These are phyloP conservation scores for Chalciporus chontae DNA, from an alignment of 768 basidiomycete species.

Conservation along the genomic window DNA sequence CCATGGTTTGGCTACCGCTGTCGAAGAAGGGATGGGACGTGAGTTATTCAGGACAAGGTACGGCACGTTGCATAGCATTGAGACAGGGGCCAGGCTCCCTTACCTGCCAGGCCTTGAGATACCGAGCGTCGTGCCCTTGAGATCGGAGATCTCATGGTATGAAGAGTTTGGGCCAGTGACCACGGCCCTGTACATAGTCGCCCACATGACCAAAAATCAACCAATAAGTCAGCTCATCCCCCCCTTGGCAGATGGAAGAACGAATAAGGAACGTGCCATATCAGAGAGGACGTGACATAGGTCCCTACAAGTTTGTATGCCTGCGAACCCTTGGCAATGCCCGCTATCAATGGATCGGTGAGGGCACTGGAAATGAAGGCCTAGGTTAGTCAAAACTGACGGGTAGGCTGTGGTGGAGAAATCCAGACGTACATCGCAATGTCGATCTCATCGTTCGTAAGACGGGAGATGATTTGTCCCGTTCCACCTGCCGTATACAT, in stretches of 20 bases:
- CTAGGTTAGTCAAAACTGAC: not conserved
- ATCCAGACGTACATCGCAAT: constrained; percentile 62
- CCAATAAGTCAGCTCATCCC: not conserved
- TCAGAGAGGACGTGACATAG: constrained; percentile 84
- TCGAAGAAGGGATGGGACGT: not conserved
- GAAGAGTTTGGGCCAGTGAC: constrained; percentile 71
- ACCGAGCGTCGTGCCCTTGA: constrained; percentile 80
- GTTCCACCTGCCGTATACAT: constrained; percentile 60
- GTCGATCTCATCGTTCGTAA: constrained; percentile 76
- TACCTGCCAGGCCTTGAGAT: constrained; percentile 88
- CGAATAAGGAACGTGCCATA: constrained; percentile 53
- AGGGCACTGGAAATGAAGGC: constrained; percentile 54
- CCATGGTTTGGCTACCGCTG: constrained; percentile 93
- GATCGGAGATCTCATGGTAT: constrained; percentile 67
- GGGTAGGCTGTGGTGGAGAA: constrained; percentile 3
- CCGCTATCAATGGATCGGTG: constrained; percentile 88
- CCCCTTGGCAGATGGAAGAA: not conserved
- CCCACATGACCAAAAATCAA: not conserved
- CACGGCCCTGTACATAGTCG: constrained; percentile 68
- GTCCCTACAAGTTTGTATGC: constrained; percentile 91
- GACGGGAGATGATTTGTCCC: constrained; percentile 74
- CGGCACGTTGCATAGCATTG: not conserved
- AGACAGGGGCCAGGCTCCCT: not conserved
- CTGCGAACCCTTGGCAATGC: constrained; percentile 84
- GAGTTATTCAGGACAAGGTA: constrained; percentile 2